Evolutionary conservation across 495 filamentous ascomycete genomes (phyloP).

Genomic region (Elaphomyces granulatus): DNA sequence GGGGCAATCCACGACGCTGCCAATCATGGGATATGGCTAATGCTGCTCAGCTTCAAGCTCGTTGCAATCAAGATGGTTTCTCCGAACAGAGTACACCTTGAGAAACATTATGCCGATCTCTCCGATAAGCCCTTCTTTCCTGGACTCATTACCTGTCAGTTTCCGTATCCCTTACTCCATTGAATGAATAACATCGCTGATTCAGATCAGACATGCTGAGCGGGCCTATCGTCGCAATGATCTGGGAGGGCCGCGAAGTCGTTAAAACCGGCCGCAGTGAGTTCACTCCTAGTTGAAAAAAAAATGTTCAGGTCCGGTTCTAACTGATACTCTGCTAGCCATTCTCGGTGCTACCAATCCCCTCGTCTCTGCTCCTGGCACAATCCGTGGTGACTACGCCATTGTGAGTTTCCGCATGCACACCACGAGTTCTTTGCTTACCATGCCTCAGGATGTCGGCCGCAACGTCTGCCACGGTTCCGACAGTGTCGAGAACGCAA

Average conservation of each 20-base stretch:
- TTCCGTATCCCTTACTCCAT: neutral
- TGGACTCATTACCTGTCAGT: conserved; percentile 73
- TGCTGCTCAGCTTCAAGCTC: conserved; percentile 69
- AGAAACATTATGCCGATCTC: conserved; percentile 94
- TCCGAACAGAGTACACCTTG: conserved; percentile 82
- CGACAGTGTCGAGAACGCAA: conserved; percentile 92
- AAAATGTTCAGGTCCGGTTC: neutral
- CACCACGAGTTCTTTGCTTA: conserved; percentile 1
- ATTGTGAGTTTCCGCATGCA: conserved; percentile 30
- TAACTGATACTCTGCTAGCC: conserved; percentile 27
- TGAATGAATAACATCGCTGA: conserved; percentile 4
- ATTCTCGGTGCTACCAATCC: conserved; percentile 98
- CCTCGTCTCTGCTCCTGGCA: conserved; percentile 79
- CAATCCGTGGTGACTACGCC: conserved; percentile 84
- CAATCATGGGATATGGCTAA: conserved; percentile 9
- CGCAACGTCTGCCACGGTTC: conserved; percentile 99
- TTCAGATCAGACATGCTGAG: conserved; percentile 69
- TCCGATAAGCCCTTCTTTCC: conserved; percentile 90
- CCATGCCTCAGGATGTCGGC: conserved; percentile 56
- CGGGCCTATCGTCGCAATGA: conserved; percentile 95
- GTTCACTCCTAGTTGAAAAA: conserved; percentile 9
- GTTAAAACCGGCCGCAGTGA: conserved; percentile 93
- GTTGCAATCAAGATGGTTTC: conserved; percentile 87
- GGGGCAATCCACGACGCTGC: conserved; percentile 15
- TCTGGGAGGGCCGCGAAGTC: conserved; percentile 94